A percentile compares a stretch with the other conserved stretches of the same genome.
These are phyloP conservation scores for Coemansia guatemalensis DNA, from an alignment of 192 early-diverging fungal species.

Conservation along the genomic window DNA sequence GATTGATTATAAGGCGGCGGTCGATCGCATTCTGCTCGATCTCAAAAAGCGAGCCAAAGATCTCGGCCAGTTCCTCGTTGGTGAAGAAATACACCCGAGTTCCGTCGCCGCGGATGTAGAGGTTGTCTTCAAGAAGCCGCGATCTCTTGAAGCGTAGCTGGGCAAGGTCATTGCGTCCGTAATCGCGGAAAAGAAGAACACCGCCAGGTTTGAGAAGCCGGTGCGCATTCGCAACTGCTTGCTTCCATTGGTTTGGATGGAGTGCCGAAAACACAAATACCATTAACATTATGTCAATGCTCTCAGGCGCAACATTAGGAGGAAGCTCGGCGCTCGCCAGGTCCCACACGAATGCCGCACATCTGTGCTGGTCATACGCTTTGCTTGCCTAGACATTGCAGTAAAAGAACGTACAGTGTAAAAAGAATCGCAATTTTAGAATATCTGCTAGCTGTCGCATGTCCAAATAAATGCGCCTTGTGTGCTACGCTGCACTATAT, in stretches of 20 bases:
- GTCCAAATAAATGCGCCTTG: neutral
- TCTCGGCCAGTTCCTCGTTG: slow-evolving; percentile 48
- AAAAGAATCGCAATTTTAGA: neutral
- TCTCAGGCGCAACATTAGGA: slow-evolving; percentile 56
- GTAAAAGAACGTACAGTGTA: neutral
- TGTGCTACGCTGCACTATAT: neutral
- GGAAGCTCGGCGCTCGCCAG: slow-evolving; percentile 62
- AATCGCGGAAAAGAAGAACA: slow-evolving; percentile 74
- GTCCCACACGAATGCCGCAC: slow-evolving; percentile 77
- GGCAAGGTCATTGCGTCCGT: slow-evolving; percentile 79
- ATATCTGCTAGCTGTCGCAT: neutral
- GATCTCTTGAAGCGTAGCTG: slow-evolving; percentile 78
- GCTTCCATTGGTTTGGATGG: slow-evolving; percentile 67
- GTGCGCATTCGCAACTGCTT: slow-evolving; percentile 64
- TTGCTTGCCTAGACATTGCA: slow-evolving; percentile 48
- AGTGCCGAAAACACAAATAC: slow-evolving; percentile 82
- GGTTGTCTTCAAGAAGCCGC: slow-evolving; percentile 70
- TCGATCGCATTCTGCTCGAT: slow-evolving; percentile 92
- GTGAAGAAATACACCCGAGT: slow-evolving; percentile 81
- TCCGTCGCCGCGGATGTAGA: slow-evolving; percentile 81
- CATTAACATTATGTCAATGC: slow-evolving; percentile 74
- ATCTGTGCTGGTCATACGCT: slow-evolving; percentile 59
- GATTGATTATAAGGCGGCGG: slow-evolving; percentile 89
- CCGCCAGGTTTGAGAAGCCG: slow-evolving; percentile 75
- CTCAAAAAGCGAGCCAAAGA: slow-evolving; percentile 60